These are phyloP conservation scores for Neolecta irregularis DNA, from an alignment of 1,139 yeast genomes.

Conservation along the genomic window DNA sequence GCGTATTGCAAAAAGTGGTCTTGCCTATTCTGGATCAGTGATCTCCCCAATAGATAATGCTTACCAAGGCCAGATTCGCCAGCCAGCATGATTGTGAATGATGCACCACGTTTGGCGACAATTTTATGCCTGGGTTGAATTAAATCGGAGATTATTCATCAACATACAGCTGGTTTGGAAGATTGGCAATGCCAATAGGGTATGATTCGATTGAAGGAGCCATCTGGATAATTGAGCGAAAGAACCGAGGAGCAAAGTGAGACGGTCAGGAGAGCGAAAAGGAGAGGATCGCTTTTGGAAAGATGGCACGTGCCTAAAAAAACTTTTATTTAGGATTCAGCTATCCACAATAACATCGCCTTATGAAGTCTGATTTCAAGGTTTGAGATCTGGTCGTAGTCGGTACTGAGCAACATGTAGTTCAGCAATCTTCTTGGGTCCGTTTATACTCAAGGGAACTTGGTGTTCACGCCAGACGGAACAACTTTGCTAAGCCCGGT, in stretches of 20 bases:
- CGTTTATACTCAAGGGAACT: conserved; percentile 81
- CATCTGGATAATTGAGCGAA: no score
- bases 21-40: conserved; percentile 24
- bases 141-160: background rate
- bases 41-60: background rate
- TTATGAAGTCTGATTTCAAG: conserved; percentile 1
- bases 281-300: no score
- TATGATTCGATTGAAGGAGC: no score
- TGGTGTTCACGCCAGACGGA: conserved; percentile 80
- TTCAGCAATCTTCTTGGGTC: conserved; percentile 86
- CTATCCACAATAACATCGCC: no score
- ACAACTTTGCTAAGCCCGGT: conserved; percentile 74
- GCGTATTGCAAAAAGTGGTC: conserved; percentile 83
- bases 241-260: no score
- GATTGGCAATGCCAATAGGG: conserved; percentile 11
- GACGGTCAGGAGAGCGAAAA: no score
- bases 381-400: background rate
- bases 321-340: no score
- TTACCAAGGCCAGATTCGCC: conserved; percentile 90
- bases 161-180: conserved; percentile 7
- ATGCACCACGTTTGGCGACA: conserved; percentile 75
- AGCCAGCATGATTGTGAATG: conserved; percentile 84
- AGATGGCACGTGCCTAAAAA: no score
- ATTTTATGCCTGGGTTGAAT: conserved; percentile 47
- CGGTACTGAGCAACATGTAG: conserved; percentile 21